Evolutionary conservation across 2,329 filamentous ascomycete species (phyloP).

Genomic region (Fusarium sacchari): DNA sequence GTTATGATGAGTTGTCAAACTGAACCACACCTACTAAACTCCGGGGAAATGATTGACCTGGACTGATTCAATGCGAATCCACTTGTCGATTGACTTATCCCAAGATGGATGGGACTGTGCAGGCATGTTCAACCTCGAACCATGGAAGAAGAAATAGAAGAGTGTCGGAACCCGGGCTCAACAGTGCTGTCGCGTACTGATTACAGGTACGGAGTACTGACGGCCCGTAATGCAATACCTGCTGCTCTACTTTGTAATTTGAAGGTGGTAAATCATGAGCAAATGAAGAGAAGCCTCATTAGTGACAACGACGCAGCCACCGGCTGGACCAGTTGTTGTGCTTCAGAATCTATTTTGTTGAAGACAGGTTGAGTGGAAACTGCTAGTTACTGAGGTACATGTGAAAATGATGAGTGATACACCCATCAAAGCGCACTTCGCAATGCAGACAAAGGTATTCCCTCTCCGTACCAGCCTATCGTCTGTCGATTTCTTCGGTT

Average conservation of each 20-base stretch:
- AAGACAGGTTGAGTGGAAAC: conserved; percentile 13
- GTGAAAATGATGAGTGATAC: background rate
- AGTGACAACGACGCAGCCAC: conserved; percentile 37
- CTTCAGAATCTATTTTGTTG: conserved; percentile 19
- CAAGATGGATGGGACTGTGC: conserved; percentile 7
- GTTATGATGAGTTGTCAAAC: conserved; percentile 23
- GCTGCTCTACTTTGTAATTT: background rate
- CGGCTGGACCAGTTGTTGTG: background rate
- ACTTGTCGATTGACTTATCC: conserved; percentile 10
- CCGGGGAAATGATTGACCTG: conserved; percentile 23
- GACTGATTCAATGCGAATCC: conserved; percentile 15
- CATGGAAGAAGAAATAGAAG: conserved; percentile 19
- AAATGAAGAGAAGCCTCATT: background rate
- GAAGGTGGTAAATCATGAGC: conserved; percentile 2
- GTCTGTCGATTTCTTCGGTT: conserved; percentile 15
- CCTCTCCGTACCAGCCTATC: conserved; percentile 5
- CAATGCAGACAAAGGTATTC: background rate
- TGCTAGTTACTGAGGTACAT: background rate
- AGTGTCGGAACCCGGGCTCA: background rate
- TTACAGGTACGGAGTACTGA: background rate
- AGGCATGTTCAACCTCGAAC: conserved; percentile 20
- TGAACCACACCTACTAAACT: conserved; percentile 22
- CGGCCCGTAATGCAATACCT: background rate
- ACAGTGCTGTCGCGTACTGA: background rate
- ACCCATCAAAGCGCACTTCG: background rate